These are phyloP conservation scores for Carpinus fangiana DNA, from an alignment of 306 rosid species.

Conservation along the genomic window DNA sequence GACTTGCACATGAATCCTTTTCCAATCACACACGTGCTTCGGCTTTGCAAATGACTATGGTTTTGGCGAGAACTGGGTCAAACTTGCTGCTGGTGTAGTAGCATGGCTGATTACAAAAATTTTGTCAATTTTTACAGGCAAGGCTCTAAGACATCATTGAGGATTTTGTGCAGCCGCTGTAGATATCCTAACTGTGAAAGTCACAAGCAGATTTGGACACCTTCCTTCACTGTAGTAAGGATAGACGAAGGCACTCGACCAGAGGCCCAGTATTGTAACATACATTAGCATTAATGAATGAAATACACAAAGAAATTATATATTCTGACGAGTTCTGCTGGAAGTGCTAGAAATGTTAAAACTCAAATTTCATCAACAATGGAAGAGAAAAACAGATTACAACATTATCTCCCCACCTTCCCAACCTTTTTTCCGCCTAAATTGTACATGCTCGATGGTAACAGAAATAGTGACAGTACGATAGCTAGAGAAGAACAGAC, in stretches of 20 bases:
- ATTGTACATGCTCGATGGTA: constrained; percentile 43
- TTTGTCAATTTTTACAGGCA: not conserved
- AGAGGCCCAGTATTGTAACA: constrained; percentile 7
- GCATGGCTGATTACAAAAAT: not conserved
- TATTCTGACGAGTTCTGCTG: constrained; percentile 18
- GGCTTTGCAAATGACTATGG: not conserved
- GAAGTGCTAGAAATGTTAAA: constrained; percentile 28
- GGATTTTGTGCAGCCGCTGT: not conserved
- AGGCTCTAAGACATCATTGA: not conserved
- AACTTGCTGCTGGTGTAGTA: not conserved
- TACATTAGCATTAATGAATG: constrained; percentile 1
- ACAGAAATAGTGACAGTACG: constrained; percentile 22
- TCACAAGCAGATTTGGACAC: not conserved
- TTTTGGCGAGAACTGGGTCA: not conserved
- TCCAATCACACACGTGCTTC: not conserved
- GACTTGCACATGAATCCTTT: not conserved
- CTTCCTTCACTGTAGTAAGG: not conserved
- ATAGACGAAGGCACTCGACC: not conserved
- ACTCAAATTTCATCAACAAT: constrained; percentile 35
- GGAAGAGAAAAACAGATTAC: constrained; percentile 36
- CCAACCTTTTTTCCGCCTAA: constrained; percentile 39
- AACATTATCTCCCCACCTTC: constrained; percentile 30
- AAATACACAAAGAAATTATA: not conserved
- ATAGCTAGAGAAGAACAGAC: constrained; percentile 14
- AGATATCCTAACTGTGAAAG: not conserved